Percentiles rank a stretch among this genome's conserved stretches.
Conservation (phyloP, 352 stramenopile genomes). For the Pythium biforme region DNA sequence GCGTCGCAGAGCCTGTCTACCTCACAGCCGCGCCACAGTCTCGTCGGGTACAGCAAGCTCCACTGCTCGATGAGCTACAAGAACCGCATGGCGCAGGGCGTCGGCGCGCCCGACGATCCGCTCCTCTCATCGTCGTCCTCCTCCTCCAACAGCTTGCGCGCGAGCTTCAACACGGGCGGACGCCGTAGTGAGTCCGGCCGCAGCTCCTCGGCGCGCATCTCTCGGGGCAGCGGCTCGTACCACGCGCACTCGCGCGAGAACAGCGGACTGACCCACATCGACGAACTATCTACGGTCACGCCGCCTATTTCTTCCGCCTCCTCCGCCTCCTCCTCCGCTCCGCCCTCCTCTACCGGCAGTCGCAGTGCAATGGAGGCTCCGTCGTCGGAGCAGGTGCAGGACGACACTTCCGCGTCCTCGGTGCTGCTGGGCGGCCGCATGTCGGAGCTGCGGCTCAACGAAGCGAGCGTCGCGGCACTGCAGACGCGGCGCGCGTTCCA, state of each 20-base stretch:
- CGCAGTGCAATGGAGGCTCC: too few species aligned
- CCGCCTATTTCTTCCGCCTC: neutral
- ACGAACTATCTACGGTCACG: conserved; percentile 10
- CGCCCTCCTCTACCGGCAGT: neutral
- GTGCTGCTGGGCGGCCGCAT: neutral
- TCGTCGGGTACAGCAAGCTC: conserved; percentile 75
- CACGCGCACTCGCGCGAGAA: neutral
- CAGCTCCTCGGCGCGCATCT: conserved; percentile 7
- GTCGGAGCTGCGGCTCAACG: conserved; percentile 46
- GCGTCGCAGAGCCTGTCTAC: neutral
- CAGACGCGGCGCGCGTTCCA: conserved; percentile 81
- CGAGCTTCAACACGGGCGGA: conserved; percentile 17
- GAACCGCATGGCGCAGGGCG: conserved; percentile 44
- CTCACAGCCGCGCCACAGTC: conserved; percentile 34
- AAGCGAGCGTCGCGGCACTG: conserved; percentile 62
- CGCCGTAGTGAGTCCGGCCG: conserved; percentile 21
- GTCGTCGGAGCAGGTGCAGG: neutral
- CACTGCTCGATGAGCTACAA: conserved; percentile 88
- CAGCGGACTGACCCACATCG: conserved; percentile 16
- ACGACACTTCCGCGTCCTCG: neutral
- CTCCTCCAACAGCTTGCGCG: conserved; percentile 2
- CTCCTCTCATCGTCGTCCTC: conserved; percentile 5
- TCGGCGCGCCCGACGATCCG: conserved; percentile 5
- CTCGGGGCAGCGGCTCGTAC: conserved; percentile 5
- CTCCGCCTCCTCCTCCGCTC: conserved; percentile 1